Evolutionary conservation across 345 rosid genomes (phyloP).

Genomic region (Camelina neglecta): DNA sequence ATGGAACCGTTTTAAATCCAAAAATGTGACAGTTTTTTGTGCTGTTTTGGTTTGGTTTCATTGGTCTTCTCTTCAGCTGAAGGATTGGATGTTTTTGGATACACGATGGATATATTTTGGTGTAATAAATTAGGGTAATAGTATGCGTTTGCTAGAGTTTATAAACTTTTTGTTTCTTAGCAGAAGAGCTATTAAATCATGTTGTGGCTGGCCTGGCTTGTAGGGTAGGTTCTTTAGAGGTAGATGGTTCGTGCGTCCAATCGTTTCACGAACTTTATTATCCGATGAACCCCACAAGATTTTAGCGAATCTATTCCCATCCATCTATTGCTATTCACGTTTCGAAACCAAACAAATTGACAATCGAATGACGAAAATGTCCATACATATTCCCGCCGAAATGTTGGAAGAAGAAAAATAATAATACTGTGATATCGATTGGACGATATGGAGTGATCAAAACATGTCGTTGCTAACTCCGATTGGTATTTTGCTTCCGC

Average conservation of each 20-base stretch:
- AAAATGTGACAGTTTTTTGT: background rate
- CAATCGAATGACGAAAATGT: background rate
- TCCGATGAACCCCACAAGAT: conserved; percentile 35
- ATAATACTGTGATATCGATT: conserved; percentile 1
- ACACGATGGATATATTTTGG: background rate
- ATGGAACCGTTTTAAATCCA: background rate
- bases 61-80: background rate
- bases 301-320: conserved; percentile 31
- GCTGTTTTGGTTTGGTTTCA: background rate
- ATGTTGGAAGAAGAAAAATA: conserved; percentile 9
- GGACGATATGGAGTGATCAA: conserved; percentile 5
- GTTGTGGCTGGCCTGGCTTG: background rate
- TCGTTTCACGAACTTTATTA: conserved; percentile 29
- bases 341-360: conserved; percentile 24
- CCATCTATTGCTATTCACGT: conserved; percentile 33
- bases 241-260: conserved; percentile 31
- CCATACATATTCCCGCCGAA: conserved; percentile 17
- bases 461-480: background rate
- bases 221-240: background rate
- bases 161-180: background rate
- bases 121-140: background rate
- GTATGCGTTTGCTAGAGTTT: background rate
- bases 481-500: too few species aligned
- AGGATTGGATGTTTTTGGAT: background rate
- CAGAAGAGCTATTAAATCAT: background rate